A percentile compares a stretch with the other conserved stretches of the same genome.
These are phyloP conservation scores for Ramaria sp. DNA, from an alignment of 768 basidiomycete species.

Conservation along the genomic window DNA sequence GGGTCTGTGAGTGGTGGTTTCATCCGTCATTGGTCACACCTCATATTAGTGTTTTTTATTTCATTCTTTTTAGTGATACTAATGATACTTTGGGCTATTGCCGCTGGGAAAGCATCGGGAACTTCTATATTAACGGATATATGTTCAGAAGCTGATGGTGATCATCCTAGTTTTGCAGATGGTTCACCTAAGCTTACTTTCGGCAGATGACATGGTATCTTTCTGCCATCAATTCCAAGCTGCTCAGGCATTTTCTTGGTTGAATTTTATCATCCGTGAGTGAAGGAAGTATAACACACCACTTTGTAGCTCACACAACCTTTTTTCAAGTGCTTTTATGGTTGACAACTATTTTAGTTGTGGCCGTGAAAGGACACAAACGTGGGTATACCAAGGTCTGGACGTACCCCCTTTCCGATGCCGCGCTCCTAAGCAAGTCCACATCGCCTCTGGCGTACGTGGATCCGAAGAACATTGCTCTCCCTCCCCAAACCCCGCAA, in stretches of 20 bases:
- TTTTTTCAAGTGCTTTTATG: background rate
- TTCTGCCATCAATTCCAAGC: slow-evolving; percentile 1
- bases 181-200: background rate
- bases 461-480: background rate
- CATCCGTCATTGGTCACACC: background rate
- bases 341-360: background rate
- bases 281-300: background rate
- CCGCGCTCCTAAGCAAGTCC: background rate
- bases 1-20: background rate
- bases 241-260: slow-evolving; percentile 1
- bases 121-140: background rate
- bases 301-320: background rate
- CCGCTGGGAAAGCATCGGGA: background rate
- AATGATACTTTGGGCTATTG: slow-evolving; percentile 2
- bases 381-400: slow-evolving; percentile 3
- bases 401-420: background rate
- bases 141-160: slow-evolving; percentile 3
- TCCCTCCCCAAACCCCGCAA: no score
- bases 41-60: background rate
- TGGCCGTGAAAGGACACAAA: background rate
- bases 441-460: background rate
- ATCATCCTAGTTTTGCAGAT: background rate
- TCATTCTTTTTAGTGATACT: slow-evolving; percentile 1
- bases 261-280: slow-evolving; percentile 3
- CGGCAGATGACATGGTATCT: background rate